Base-by-base conservation (phyloP, 1,284 basidiomycete genomes). In the Rhodotorula glutinis region DNA sequence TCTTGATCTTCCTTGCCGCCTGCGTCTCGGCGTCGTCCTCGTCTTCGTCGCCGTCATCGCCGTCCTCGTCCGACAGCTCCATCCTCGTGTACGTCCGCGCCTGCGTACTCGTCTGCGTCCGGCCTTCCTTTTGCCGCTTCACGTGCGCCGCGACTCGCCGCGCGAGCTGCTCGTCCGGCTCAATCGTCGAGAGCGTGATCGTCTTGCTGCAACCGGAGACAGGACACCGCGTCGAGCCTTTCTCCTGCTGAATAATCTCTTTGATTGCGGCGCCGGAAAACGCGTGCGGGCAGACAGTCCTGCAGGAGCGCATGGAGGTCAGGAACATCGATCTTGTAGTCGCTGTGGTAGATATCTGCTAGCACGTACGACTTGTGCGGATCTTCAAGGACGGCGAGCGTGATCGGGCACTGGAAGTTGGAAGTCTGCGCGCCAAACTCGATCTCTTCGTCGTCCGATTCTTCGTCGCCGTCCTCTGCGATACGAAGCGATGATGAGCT, bases 391-490 rank as follows among this genome's bases (percentile, higher is more conserved):
- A 59, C 40, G 10, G 46, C 29, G 25, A 68, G 62, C 16, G 66
- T 63, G 46, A 73, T 58, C 4, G 72, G 72, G 54, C 72, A 73
- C 21, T 54, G 57, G 63, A 66, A 73, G 65, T 59, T 66, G 43
- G 46, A 41, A 19, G 46, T 49, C 52, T 69, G 62, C 1, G 66
- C 69, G 23, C 66, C 67, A 41, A 71, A 60, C 58, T 71, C 69
- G 53, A 71, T 21, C 27, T 73, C 72, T 52, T 73, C 72, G 56
- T 71, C 72, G 19, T 65, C 65, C 29, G 68, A 69, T 14, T 64
- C 66, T 2, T 63, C 66, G 55, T 70, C 71, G n/a, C 38, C 62
- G 7, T 57, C 56, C 41, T 63, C 71, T 69, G 62, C 38, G 13
- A 46, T 8, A 19, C 1, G 4, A 0, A 8, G 16, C 17, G 3